Evolutionary conservation across 2,329 filamentous ascomycete genomes (phyloP).

Genomic region (Daldinia eschscholtzii): DNA sequence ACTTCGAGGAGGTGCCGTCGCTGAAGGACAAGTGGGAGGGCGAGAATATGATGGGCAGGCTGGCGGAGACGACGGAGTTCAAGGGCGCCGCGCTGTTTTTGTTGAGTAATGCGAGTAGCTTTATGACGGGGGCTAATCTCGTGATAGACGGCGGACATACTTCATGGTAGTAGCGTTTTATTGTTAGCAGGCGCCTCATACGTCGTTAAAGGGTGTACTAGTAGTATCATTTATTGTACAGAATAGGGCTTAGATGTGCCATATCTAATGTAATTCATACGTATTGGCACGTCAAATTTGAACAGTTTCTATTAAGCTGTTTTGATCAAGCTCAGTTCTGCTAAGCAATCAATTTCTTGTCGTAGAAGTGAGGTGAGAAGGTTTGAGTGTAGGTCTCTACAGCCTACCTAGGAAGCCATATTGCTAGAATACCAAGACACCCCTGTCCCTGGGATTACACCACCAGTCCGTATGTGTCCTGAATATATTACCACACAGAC

Average conservation of each 20-base stretch:
- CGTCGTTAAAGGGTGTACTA: background rate
- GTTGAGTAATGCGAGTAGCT: constrained; percentile 71
- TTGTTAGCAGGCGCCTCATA: background rate
- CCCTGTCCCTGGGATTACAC: background rate
- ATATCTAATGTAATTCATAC: background rate
- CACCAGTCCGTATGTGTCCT: background rate
- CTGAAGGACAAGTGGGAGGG: constrained; percentile 71
- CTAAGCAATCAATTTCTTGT: background rate
- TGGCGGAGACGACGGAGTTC: constrained; percentile 70
- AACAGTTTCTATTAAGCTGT: background rate
- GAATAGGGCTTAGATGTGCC: background rate
- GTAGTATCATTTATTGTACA: constrained; percentile 1
- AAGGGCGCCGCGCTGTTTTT: constrained; percentile 72
- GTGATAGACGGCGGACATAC: constrained; percentile 45
- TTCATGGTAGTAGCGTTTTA: constrained; percentile 32
- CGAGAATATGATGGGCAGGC: constrained; percentile 79
- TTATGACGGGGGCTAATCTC: constrained; percentile 59
- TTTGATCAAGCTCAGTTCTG: background rate
- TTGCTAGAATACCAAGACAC: background rate
- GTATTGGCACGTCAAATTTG: background rate
- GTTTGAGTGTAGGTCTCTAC: background rate
- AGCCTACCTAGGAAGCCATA: background rate
- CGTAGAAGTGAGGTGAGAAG: too few species aligned
- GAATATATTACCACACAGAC: background rate
- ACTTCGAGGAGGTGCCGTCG: constrained; percentile 77